Evolutionary conservation across 2,329 filamentous ascomycete species (phyloP), one percentile per base, ranked within the genome.

Genomic region (Diaporthe vaccinii): DNA sequence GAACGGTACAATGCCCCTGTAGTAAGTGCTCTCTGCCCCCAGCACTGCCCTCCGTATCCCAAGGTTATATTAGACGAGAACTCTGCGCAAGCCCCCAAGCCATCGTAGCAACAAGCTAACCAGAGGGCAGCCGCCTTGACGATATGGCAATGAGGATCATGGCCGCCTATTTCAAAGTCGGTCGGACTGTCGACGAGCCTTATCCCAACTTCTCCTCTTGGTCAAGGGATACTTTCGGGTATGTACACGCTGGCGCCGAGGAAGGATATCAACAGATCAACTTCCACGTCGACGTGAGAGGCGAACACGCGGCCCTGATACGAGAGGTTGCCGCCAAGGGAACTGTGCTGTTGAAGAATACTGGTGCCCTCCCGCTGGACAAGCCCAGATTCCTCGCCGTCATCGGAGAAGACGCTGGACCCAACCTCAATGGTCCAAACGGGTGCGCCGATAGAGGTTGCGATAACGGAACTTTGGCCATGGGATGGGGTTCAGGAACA

Each of bases 81-180:
- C 31, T 14, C n/a, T 46, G 25, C n/a, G n/a, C 58, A 44, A 8
- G 36, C 20, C 20, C 31, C 17, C 6, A 20, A 25, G 15, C 6
- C 31, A 15, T 25, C 9, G 22, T 9, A 31, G 14, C 41, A 49
- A 9, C 25, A 53, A 25, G 31, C 46, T 68, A 28, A 68, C 31
- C 10, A 39, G 22, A 39, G 28, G 31, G 22, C 22, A 68, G 62
- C 90, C 91, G 96, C 69, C 83, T 98, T 14, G 96, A 98, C 79
- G 97, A 98, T 81, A 98, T 98, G 93, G 94, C 91, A 7, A 93
- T 95, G 84, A 92, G 97, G 79, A 98, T 94, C 81, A 93, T 93
- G 91, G 88, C 92, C 7, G 87, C 91, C 55, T 91, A 90, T 81
- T 93, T 92, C 86, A 93, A 93, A 83, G 90, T 92, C 51, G 91